A percentile compares a stretch with the other conserved stretches of the same genome.
These are phyloP conservation scores for Cladophialophora exuberans DNA, from an alignment of 2,329 filamentous ascomycete species.

Conservation along the genomic window DNA sequence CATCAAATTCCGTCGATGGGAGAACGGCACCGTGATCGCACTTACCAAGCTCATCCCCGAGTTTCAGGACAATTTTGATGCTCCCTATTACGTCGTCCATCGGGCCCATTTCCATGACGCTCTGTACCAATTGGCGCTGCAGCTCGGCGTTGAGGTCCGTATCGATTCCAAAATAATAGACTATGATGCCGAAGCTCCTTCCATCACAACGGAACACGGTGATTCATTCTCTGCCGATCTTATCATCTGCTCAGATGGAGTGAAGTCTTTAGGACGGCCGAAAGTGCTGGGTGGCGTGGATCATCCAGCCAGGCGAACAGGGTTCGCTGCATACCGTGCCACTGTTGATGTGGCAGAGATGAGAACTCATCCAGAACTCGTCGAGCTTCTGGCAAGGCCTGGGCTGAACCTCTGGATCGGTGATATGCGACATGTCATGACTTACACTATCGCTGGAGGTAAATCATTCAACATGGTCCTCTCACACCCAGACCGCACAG, in stretches of 20 bases:
- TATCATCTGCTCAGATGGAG: slow-evolving; percentile 45
- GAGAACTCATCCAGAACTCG: slow-evolving; percentile 22
- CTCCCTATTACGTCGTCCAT: slow-evolving; percentile 28
- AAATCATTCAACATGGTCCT: slow-evolving; percentile 53
- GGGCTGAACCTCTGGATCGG: slow-evolving; percentile 37
- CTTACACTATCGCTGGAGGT: slow-evolving; percentile 38
- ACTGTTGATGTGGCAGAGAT: slow-evolving; percentile 30
- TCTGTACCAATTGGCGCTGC: slow-evolving; percentile 21
- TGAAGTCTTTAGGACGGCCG: slow-evolving; percentile 29
- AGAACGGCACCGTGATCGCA: slow-evolving; percentile 24
- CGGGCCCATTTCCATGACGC: slow-evolving; percentile 30
- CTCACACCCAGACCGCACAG: slow-evolving; percentile 45
- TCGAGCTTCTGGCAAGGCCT: slow-evolving; percentile 21
- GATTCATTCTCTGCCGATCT: slow-evolving; percentile 39
- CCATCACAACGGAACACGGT: slow-evolving; percentile 37
- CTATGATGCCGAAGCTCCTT: slow-evolving; percentile 33
- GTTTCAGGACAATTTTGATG: slow-evolving; percentile 27
- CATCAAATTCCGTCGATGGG: slow-evolving; percentile 27
- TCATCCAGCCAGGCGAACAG: slow-evolving; percentile 20
- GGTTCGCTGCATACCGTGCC: slow-evolving; percentile 29
- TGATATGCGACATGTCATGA: slow-evolving; percentile 36
- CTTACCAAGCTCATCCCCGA: slow-evolving; percentile 27
- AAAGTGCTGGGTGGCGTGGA: slow-evolving; percentile 31
- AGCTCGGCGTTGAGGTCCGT: slow-evolving; percentile 23
- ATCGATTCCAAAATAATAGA: slow-evolving; percentile 34